Conservation (phyloP, 2,329 filamentous ascomycete genomes). For the Nemania sp. region DNA sequence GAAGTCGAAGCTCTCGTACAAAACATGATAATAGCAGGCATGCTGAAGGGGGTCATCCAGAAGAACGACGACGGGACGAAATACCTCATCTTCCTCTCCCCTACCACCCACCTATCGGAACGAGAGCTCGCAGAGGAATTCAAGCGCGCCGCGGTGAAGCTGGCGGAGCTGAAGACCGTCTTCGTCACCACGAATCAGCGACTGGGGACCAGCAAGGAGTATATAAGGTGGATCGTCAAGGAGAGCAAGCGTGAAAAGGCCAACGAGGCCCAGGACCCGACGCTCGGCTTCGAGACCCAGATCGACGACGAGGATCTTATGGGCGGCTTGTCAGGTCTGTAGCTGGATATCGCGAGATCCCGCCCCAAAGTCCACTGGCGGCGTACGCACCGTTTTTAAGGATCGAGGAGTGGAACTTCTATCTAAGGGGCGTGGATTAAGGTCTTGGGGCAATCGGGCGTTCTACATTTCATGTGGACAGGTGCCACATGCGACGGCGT, state of each 20-base stretch:
- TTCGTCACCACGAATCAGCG: conserved; percentile 59
- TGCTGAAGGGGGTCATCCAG: conserved; percentile 59
- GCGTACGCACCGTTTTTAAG: no score
- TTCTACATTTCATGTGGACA: neutral
- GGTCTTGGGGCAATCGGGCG: neutral
- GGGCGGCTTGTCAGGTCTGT: conserved; percentile 46
- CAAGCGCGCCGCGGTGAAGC: conserved; percentile 45
- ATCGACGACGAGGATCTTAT: conserved; percentile 67
- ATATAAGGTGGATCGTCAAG: conserved; percentile 52
- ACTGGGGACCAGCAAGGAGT: conserved; percentile 60
- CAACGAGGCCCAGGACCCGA: conserved; percentile 43
- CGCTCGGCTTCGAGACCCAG: conserved; percentile 50
- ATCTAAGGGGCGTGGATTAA: no score
- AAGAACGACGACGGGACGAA: conserved; percentile 48
- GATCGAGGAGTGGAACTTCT: no score
- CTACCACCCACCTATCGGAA: conserved; percentile 53
- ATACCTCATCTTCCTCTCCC: conserved; percentile 57
- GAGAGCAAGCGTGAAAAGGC: conserved; percentile 50
- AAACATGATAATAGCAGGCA: conserved; percentile 59
- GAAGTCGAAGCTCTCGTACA: conserved; percentile 54
- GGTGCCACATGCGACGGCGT: conserved; percentile 13
- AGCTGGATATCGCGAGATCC: neutral
- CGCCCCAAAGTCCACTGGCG: no score
- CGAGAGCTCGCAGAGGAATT: conserved; percentile 55
- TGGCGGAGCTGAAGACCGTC: conserved; percentile 52